Evolutionary conservation across 768 basidiomycete genomes (phyloP).

Genomic region (Exidia glandulosa): DNA sequence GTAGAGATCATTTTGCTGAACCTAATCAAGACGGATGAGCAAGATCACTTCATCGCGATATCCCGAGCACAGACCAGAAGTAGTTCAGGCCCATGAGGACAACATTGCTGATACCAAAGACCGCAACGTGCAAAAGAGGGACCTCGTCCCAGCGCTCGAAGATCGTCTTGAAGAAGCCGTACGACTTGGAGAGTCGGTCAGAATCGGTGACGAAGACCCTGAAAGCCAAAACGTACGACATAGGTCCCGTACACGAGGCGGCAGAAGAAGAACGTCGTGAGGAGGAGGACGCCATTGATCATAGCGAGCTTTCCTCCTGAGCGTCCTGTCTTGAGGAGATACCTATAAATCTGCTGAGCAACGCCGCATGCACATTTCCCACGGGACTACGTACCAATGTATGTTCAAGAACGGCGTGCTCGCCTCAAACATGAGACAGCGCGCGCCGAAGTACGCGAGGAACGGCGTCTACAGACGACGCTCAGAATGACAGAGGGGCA

Average conservation of each 20-base stretch:
- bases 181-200: neutral
- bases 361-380: neutral
- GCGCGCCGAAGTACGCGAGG: constrained; percentile 63
- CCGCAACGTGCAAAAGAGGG: neutral
- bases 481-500: constrained; percentile 19
- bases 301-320: constrained; percentile 60
- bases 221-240: constrained; percentile 13
- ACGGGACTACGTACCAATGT: constrained; percentile 59
- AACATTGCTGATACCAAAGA: neutral
- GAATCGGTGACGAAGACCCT: neutral
- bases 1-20: neutral
- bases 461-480: constrained; percentile 43
- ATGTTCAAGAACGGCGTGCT: constrained; percentile 83
- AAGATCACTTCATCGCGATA: neutral
- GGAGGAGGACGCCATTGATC: constrained; percentile 58
- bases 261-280: constrained; percentile 56
- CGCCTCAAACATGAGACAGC: constrained; percentile 79
- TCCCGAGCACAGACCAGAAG: neutral
- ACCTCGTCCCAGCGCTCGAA: neutral
- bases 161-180: neutral
- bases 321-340: constrained; percentile 63
- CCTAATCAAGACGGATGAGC: neutral
- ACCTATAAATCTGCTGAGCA: constrained; percentile 31
- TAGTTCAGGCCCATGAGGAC: neutral
- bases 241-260: constrained; percentile 59